Conservation (phyloP, 495 filamentous ascomycete genomes). For the Trichoderma asperelloides region DNA sequence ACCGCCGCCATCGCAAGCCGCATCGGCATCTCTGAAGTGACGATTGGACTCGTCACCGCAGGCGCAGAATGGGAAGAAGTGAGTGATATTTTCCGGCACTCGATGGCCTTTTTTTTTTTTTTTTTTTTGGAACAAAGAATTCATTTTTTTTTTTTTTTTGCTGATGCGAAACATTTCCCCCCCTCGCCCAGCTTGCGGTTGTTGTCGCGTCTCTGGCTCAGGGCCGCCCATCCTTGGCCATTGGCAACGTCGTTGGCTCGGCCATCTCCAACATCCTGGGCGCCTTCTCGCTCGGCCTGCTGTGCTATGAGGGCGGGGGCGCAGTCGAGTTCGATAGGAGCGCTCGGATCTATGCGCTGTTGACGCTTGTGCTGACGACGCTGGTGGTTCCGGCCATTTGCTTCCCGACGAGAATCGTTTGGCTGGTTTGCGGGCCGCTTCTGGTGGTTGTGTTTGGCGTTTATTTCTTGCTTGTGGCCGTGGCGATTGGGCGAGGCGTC, state of each 20-base stretch:
- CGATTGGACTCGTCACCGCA: conserved; percentile 44
- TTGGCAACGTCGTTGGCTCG: conserved; percentile 49
- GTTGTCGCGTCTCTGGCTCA: conserved; percentile 39
- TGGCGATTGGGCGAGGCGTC: not conserved
- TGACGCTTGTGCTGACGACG: not conserved
- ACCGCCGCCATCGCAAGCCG: conserved; percentile 40
- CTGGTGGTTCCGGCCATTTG: not conserved
- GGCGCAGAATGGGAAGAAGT: conserved; percentile 53
- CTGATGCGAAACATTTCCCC: not conserved
- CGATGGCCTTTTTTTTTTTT: not conserved
- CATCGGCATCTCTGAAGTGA: conserved; percentile 36
- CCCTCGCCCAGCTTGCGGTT: conserved; percentile 41
- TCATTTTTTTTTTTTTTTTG: too few relatives aligned
- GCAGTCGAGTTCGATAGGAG: not conserved
- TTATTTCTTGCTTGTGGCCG: conserved; percentile 20
- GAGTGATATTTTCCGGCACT: too few relatives aligned
- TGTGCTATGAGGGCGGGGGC: conserved; percentile 24
- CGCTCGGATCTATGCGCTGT: not conserved
- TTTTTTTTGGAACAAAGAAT: too few relatives aligned
- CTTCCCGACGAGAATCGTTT: not conserved
- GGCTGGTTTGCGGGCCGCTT: not conserved
- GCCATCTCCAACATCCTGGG: conserved; percentile 48
- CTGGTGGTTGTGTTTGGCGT: not conserved
- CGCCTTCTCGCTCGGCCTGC: conserved; percentile 45
- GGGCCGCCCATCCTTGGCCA: conserved; percentile 37